Conservation (phyloP, 805 yeast genomes). For the Cyberlindnera mrakii region DNA sequence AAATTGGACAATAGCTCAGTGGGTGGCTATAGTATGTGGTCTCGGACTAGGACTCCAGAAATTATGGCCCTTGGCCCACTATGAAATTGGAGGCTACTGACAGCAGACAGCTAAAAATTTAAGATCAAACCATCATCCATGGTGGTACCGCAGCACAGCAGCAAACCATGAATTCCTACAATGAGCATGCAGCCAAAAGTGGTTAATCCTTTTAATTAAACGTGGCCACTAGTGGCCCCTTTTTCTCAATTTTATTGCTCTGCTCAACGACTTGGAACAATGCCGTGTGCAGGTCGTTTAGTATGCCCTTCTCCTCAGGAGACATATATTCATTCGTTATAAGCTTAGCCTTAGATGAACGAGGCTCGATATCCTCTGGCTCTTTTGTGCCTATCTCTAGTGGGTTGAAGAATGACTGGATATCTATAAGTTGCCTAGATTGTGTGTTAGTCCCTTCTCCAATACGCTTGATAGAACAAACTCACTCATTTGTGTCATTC, state of each 20-base stretch:
- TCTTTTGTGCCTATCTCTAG: not conserved
- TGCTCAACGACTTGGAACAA: slow-evolving; percentile 10
- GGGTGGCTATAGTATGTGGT: too few relatives aligned
- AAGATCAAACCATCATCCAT: too few relatives aligned
- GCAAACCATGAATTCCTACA: too few relatives aligned
- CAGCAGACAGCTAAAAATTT: too few relatives aligned
- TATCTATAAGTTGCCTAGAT: slow-evolving; percentile 16
- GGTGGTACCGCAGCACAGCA: too few relatives aligned
- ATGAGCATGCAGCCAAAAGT: too few relatives aligned
- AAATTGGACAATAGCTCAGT: too few relatives aligned
- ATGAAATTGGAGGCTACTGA: not conserved
- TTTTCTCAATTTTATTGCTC: slow-evolving; percentile 9
- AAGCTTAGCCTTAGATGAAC: slow-evolving; percentile 7
- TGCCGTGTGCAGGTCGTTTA: slow-evolving; percentile 10
- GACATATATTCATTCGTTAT: slow-evolving; percentile 8
- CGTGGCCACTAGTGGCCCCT: slow-evolving; percentile 19
- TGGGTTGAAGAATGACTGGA: slow-evolving; percentile 20
- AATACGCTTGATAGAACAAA: not conserved
- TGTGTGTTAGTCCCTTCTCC: slow-evolving; percentile 1
- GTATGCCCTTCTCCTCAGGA: slow-evolving; percentile 10
- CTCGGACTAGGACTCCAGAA: too few relatives aligned
- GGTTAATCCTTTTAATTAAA: slow-evolving; percentile 3
- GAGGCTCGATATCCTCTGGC: not conserved
- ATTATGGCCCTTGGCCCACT: not conserved
- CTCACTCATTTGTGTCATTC: slow-evolving; percentile 30